phyloP scores from a whole-genome alignment of 495 filamentous ascomycete species.

The Trypethelium eluteriae region DNA sequence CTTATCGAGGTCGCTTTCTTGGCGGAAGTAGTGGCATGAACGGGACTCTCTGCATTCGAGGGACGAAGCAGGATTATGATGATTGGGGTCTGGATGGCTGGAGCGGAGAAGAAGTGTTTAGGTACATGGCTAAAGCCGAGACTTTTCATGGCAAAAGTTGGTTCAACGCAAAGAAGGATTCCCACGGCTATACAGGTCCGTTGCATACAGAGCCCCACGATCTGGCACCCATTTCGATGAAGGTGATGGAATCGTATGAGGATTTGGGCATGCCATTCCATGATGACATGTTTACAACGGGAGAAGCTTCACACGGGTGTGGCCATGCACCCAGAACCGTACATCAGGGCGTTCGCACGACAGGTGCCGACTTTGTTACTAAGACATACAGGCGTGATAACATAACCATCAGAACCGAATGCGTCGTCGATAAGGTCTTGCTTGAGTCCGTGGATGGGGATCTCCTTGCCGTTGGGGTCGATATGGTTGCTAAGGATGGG shows the following conservation, averaged over 20 bases:
- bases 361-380: constrained; percentile 42
- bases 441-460: constrained; percentile 14
- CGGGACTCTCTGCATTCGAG: constrained; percentile 55
- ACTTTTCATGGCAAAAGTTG: constrained; percentile 33
- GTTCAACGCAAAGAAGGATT: constrained; percentile 19
- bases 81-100: constrained; percentile 51
- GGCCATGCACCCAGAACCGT: constrained; percentile 47
- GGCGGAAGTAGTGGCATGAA: constrained; percentile 54
- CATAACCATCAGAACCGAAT: constrained; percentile 15
- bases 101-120: constrained; percentile 48
- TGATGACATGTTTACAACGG: constrained; percentile 47
- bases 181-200: constrained; percentile 38
- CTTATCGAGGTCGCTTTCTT: constrained; percentile 48
- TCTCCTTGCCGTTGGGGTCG: constrained; percentile 14
- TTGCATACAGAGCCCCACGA: constrained; percentile 45
- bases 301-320: constrained; percentile 44
- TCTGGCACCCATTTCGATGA: constrained; percentile 44
- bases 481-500: constrained; percentile 15
- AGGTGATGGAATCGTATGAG: constrained; percentile 42
- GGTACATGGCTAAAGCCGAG: constrained; percentile 42
- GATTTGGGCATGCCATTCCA: constrained; percentile 41
- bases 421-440: constrained; percentile 19
- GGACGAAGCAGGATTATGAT: constrained; percentile 53
- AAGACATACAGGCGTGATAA: constrained; percentile 21
- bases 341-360: constrained; percentile 44